phyloP scores from a whole-genome alignment of 2,329 filamentous ascomycete genomes.

The Fusarium torreyae region DNA sequence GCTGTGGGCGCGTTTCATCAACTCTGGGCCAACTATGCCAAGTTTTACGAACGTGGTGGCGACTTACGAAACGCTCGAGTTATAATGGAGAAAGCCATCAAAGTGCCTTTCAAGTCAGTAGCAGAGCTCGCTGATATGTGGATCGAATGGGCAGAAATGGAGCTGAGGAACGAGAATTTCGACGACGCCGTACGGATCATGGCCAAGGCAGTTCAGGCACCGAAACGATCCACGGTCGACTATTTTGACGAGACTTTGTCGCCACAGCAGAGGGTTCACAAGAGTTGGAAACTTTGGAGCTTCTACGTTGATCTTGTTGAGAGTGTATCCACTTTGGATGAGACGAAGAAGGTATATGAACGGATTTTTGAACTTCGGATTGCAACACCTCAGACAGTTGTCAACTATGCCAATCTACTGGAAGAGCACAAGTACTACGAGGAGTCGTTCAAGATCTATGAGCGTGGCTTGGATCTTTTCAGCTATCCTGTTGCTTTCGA shows the following conservation, averaged over 20 bases:
- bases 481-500: conserved; percentile 98
- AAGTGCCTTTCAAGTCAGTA: conserved; percentile 98
- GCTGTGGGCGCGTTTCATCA: conserved; percentile 94
- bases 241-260: conserved; percentile 97
- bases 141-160: conserved; percentile 99
- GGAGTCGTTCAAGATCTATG: conserved; percentile 98
- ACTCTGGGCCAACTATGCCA: conserved; percentile 96
- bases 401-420: conserved; percentile 96
- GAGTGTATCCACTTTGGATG: conserved; percentile 90
- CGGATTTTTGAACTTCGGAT: conserved; percentile 98
- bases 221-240: conserved; percentile 97
- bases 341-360: conserved; percentile 95
- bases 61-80: conserved; percentile 88
- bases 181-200: conserved; percentile 95
- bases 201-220: conserved; percentile 97
- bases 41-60: conserved; percentile 92
- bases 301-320: conserved; percentile 99
- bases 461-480: conserved; percentile 97
- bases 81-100: conserved; percentile 98
- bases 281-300: conserved; percentile 99
- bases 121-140: conserved; percentile 97
- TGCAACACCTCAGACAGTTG: conserved; percentile 96
- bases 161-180: conserved; percentile 95
- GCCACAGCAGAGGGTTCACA: conserved; percentile 96
- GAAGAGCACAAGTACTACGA: conserved; percentile 97